Conservation (phyloP, 345 rosid genomes). For the Eutrema yunnanense region DNA sequence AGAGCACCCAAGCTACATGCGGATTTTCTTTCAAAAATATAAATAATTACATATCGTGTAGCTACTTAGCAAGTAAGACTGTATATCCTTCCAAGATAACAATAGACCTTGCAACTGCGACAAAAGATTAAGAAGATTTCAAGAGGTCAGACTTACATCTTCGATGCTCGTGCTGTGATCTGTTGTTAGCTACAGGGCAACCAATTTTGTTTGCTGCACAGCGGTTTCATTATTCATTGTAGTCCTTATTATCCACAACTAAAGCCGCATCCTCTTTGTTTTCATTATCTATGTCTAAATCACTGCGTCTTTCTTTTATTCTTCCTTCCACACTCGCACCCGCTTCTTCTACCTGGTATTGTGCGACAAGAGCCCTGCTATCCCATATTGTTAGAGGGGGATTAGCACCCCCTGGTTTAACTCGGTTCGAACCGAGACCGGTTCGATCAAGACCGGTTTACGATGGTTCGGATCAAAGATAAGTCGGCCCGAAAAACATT, state of each 20-base stretch:
- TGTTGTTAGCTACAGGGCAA: conserved; percentile 83
- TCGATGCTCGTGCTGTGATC: conserved; percentile 96
- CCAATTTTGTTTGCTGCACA: conserved; percentile 37
- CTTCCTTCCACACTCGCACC: conserved; percentile 32
- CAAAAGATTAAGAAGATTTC: neutral
- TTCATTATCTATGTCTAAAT: conserved; percentile 39
- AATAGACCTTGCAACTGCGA: neutral
- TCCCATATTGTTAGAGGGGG: no score
- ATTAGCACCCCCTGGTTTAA: no score
- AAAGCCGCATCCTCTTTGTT: conserved; percentile 44
- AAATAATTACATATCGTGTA: no score
- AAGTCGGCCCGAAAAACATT: no score
- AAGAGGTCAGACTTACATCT: conserved; percentile 55
- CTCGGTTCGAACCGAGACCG: no score
- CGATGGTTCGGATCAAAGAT: no score
- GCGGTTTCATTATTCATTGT: conserved; percentile 30
- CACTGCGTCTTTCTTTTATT: conserved; percentile 26
- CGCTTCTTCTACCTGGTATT: conserved; percentile 30
- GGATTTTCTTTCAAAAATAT: no score
- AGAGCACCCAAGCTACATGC: no score
- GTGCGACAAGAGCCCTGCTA: conserved; percentile 95
- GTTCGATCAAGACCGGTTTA: no score
- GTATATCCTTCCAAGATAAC: neutral
- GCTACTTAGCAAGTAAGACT: neutral
- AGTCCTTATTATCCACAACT: conserved; percentile 23